Conservation (phyloP, 768 basidiomycete species). For the Suillus ampliporus region DNA sequence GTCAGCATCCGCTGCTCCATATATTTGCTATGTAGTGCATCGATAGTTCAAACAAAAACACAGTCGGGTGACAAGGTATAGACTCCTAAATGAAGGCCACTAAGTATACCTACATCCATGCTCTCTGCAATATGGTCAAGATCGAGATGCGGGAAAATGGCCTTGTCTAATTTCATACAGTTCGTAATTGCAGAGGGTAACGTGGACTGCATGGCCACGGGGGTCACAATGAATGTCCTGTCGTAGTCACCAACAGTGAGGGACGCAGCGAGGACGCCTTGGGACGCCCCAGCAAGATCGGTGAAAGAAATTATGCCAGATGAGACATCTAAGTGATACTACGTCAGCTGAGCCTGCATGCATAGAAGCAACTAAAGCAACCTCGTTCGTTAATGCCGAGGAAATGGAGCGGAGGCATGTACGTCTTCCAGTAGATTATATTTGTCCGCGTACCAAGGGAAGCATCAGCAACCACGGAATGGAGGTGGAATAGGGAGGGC, state of each 20-base stretch:
- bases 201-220: slow-evolving; percentile 30
- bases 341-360: neutral
- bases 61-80: slow-evolving; percentile 29
- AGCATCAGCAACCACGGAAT: slow-evolving; percentile 25
- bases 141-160: slow-evolving; percentile 44
- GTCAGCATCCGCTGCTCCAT: neutral
- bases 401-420: slow-evolving; percentile 45
- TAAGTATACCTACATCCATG: slow-evolving; percentile 30
- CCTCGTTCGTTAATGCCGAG: slow-evolving; percentile 35
- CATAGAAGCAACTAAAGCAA: slow-evolving; percentile 9
- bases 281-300: slow-evolving; percentile 38
- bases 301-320: slow-evolving; percentile 26
- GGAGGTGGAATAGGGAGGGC: slow-evolving; percentile 42
- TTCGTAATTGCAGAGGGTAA: slow-evolving; percentile 22
- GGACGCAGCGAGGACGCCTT: slow-evolving; percentile 20
- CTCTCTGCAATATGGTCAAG: slow-evolving; percentile 43
- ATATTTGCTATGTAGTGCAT: neutral
- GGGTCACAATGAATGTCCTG: slow-evolving; percentile 36
- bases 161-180: slow-evolving; percentile 30
- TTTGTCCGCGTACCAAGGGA: slow-evolving; percentile 13
- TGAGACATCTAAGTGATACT: slow-evolving; percentile 26
- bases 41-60: neutral
- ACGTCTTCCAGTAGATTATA: slow-evolving; percentile 47
- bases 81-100: slow-evolving; percentile 41
- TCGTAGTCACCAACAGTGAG: slow-evolving; percentile 19